These are phyloP conservation scores for Eremothecium coryli DNA, from an alignment of 1,139 yeast species.

Conservation along the genomic window DNA sequence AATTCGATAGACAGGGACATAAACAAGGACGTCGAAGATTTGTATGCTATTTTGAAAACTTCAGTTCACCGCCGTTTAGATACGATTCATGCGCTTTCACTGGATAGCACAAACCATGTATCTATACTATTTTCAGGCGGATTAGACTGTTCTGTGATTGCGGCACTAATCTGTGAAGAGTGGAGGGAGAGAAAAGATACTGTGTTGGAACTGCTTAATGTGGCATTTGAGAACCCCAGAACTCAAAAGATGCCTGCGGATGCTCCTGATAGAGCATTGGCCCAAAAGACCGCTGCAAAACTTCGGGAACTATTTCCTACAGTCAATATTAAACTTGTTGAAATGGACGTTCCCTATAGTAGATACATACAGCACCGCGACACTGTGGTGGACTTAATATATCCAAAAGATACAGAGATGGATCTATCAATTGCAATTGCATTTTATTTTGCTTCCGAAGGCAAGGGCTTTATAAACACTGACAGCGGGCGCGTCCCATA, in stretches of 20 bases:
- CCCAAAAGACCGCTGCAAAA: constrained; percentile 50
- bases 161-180: constrained; percentile 34
- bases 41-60: constrained; percentile 29
- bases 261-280: constrained; percentile 79
- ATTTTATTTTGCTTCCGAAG: constrained; percentile 79
- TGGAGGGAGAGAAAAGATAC: constrained; percentile 17
- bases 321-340: constrained; percentile 42
- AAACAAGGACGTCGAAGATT: constrained; percentile 13
- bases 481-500: constrained; percentile 26
- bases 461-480: constrained; percentile 33
- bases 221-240: constrained; percentile 89
- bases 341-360: constrained; percentile 62
- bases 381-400: constrained; percentile 56
- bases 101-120: constrained; percentile 31
- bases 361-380: constrained; percentile 47
- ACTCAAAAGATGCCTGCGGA: constrained; percentile 48
- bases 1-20: constrained; percentile 15
- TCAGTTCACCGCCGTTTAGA: constrained; percentile 46
- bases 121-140: constrained; percentile 90
- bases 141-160: constrained; percentile 77
- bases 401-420: constrained; percentile 86
- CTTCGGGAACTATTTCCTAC: constrained; percentile 37
- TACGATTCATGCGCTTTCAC: constrained; percentile 50
- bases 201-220: constrained; percentile 71
- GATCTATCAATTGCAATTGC: constrained; percentile 92